Evolutionary conservation across 371 early-diverging fungal species (phyloP), one percentile per base, ranked within the genome.

Genomic region (Apophysomyces sp.): DNA sequence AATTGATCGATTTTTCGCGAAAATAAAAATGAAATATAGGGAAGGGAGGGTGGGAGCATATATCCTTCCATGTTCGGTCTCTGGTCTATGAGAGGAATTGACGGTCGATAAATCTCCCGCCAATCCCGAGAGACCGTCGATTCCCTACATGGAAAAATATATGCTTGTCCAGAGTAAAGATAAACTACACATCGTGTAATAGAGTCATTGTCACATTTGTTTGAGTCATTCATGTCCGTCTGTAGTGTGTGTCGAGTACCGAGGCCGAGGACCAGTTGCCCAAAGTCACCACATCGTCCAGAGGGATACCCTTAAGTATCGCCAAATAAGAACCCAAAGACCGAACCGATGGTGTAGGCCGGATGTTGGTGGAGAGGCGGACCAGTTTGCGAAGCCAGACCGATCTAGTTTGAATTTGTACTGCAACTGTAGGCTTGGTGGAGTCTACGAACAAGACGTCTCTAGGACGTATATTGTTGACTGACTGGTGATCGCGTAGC

Each of bases 191-290:
- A n/a, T n/a, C n/a, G n/a, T n/a, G n/a, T n/a, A n/a, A n/a, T n/a
- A n/a, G n/a, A n/a, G n/a, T n/a, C n/a, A n/a, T n/a, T n/a, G n/a
- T n/a, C n/a, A n/a, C n/a, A n/a, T n/a, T n/a, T n/a, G n/a, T n/a
- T n/a, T n/a, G n/a, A n/a, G n/a, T n/a, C n/a, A n/a, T n/a, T n/a
- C n/a, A n/a, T n/a, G n/a, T n/a, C n/a, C 44, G 58, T 3, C 58
- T 59, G 30, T 67, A 67, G n/a, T 67, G 68, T 1, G 37, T 12
- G 6, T 60, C 40, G 26, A 67, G 60, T 0, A 57, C 57, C 4
- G 7, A 6, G 3, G 60, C 56, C 0, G 52, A 57, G 11, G 63
- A 28, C 63, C 60, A 67, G 28, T 67, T 67, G 8, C 61, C 61
- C 1, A 63, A 36, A 24, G 68, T 57, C 0, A 57, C 57, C 30